Evolutionary conservation across 306 rosid species (phyloP).

Genomic region (Morella rubra): DNA sequence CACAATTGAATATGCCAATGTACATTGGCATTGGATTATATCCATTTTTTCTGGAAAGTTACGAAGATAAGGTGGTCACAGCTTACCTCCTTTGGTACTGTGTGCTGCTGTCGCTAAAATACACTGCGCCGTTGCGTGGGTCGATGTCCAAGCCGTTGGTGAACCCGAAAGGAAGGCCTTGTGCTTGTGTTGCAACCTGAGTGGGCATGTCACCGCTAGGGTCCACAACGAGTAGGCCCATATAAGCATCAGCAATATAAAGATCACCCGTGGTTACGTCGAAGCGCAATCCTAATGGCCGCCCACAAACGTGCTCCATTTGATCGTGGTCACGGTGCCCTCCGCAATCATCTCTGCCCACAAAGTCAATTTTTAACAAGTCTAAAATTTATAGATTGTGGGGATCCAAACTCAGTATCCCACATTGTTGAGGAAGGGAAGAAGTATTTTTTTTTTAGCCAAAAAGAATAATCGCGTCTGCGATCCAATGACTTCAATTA

Average conservation of each 20-base stretch:
- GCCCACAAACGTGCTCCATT: slow-evolving; percentile 67
- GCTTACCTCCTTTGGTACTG: slow-evolving; percentile 58
- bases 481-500: too few species aligned
- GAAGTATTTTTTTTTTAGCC: too few species aligned
- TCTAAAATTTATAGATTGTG: too few species aligned
- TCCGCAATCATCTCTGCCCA: slow-evolving; percentile 54
- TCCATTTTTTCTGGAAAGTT: neutral
- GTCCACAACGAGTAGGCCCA: slow-evolving; percentile 61
- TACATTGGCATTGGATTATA: neutral
- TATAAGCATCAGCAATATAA: slow-evolving; percentile 76
- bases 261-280: slow-evolving; percentile 38
- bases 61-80: too few species aligned
- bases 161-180: slow-evolving; percentile 41
- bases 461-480: too few species aligned
- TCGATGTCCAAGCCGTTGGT: slow-evolving; percentile 65
- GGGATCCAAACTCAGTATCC: too few species aligned
- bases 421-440: too few species aligned
- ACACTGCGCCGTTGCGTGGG: slow-evolving; percentile 41
- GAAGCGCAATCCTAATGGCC: slow-evolving; percentile 71
- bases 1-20: slow-evolving; percentile 8
- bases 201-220: slow-evolving; percentile 48
- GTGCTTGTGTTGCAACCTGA: slow-evolving; percentile 16
- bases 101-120: slow-evolving; percentile 68
- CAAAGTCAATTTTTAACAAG: neutral
- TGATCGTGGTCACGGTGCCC: slow-evolving; percentile 41